These are phyloP conservation scores for Trametes elegans DNA, from an alignment of 768 basidiomycete genomes.

Conservation along the genomic window DNA sequence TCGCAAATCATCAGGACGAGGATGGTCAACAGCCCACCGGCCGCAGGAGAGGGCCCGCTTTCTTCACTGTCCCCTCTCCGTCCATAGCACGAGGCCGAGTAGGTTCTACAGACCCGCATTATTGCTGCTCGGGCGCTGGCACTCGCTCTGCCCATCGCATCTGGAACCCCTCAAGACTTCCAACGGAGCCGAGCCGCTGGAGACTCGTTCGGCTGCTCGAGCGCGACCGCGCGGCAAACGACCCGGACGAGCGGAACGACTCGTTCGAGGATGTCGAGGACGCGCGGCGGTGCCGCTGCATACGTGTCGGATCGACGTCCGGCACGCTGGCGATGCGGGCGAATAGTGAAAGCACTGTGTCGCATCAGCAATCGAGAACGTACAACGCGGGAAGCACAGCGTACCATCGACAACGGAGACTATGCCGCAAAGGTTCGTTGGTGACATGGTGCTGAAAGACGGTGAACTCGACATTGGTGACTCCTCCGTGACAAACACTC, in stretches of 20 bases:
- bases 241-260: slow-evolving; percentile 38
- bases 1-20: too few relatives aligned
- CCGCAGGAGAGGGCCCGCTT: too few relatives aligned
- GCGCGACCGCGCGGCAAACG: slow-evolving; percentile 41
- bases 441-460: slow-evolving; percentile 37
- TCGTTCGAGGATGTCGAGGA: slow-evolving; percentile 56
- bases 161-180: slow-evolving; percentile 17
- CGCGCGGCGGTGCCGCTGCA: slow-evolving; percentile 77
- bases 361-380: background rate
- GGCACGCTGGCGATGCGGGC: slow-evolving; percentile 71
- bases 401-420: slow-evolving; percentile 81
- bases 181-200: slow-evolving; percentile 20
- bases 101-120: background rate
- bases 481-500: slow-evolving; percentile 76
- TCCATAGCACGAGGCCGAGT: background rate
- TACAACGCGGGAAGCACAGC: slow-evolving; percentile 23
- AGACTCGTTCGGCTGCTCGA: slow-evolving; percentile 43
- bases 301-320: slow-evolving; percentile 72
- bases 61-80: too few relatives aligned
- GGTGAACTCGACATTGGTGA: slow-evolving; percentile 49
- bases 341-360: slow-evolving; percentile 74
- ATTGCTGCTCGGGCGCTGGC: slow-evolving; percentile 6
- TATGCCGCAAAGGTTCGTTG: slow-evolving; percentile 64
- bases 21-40: too few relatives aligned
- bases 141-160: slow-evolving; percentile 17